Base-by-base conservation (phyloP, 441 rosid species). In the Omphalea diandra region DNA sequence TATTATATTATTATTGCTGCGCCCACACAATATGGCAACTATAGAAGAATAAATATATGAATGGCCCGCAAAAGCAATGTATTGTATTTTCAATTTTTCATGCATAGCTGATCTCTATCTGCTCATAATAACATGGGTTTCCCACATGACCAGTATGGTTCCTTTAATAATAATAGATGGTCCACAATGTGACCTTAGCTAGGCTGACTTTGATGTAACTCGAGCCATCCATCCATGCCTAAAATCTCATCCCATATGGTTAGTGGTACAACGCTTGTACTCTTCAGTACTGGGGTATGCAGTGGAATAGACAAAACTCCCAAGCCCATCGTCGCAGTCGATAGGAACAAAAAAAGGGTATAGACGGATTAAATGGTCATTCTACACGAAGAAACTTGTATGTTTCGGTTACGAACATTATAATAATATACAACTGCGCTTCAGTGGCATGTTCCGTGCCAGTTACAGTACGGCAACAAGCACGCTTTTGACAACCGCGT, bases 181-280 rank as follows among this genome's bases (percentile, higher is more conserved):
- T 41, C 77, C 75, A 69, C 73, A 24, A 32, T 8, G 9, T 8
- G 35, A 36, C 56, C 50, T 22, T 24, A 14, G 31, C 27, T 15
- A 15, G 53, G 17, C 73, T 58, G 71, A 69, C 60, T 53, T 59
- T 27, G 46, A 29, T 40, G 60, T 9, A 0, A n/a, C n/a, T n/a
- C n/a, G n/a, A n/a, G n/a, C n/a, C n/a, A n/a, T 47, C 47, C 29
- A 33, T 10, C 9, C 57, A 36, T 15, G 52, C 36, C 12, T 2
- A 29, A 10, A 32, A 22, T 6, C 14, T 17, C 46, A 22, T 57
- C 44, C 32, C 4, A 7, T n/a, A 46, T 24, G 26, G 26, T 15
- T 17, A 43, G 58, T 57, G 55, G 77, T 73, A 73, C 76, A 46
- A 14, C 60, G 50, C 10, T 58, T 62, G 76, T 78, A 78, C 81